Evolutionary conservation across 2,329 filamentous ascomycete genomes (phyloP).

Genomic region (Coniella vitis): DNA sequence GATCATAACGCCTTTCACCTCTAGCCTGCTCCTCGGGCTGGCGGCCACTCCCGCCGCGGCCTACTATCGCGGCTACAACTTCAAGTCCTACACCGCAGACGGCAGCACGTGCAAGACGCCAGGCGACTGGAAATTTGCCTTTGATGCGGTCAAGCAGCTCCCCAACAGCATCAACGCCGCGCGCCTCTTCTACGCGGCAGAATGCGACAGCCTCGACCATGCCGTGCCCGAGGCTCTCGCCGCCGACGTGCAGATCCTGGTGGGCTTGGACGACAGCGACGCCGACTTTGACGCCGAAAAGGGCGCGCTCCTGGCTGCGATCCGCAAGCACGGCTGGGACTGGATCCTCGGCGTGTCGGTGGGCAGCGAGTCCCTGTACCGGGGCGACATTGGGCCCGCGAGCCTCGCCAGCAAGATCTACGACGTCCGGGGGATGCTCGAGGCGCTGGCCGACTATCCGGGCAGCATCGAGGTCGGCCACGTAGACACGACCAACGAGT

Average conservation of each 20-base stretch:
- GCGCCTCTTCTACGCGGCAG: slow-evolving; percentile 1
- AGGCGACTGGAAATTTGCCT: not conserved
- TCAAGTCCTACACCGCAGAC: slow-evolving; percentile 3
- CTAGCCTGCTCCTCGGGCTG: not conserved
- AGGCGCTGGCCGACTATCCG: slow-evolving; percentile 44
- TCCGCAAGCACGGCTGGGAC: slow-evolving; percentile 57
- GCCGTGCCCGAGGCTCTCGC: slow-evolving; percentile 79
- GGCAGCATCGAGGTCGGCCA: slow-evolving; percentile 58
- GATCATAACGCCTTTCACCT: not conserved
- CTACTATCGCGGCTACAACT: not conserved
- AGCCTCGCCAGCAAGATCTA: slow-evolving; percentile 61
- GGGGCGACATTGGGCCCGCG: slow-evolving; percentile 54
- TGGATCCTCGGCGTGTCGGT: slow-evolving; percentile 80
- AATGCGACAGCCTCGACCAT: slow-evolving; percentile 6
- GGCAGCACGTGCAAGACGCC: not conserved
- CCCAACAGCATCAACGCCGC: slow-evolving; percentile 9
- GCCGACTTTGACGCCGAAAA: slow-evolving; percentile 65
- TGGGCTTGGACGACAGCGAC: slow-evolving; percentile 73
- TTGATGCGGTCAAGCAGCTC: not conserved
- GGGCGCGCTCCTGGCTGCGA: slow-evolving; percentile 61
- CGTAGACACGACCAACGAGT: slow-evolving; percentile 83
- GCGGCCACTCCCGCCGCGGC: not conserved
- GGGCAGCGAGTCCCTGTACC: slow-evolving; percentile 81
- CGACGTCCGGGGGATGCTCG: slow-evolving; percentile 56
- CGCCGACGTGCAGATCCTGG: slow-evolving; percentile 69